A percentile compares a stretch with the other conserved stretches of the same genome.
phyloP scores from a whole-genome alignment of 352 stramenopile species.

The Globisporangium recalcitrans region DNA sequence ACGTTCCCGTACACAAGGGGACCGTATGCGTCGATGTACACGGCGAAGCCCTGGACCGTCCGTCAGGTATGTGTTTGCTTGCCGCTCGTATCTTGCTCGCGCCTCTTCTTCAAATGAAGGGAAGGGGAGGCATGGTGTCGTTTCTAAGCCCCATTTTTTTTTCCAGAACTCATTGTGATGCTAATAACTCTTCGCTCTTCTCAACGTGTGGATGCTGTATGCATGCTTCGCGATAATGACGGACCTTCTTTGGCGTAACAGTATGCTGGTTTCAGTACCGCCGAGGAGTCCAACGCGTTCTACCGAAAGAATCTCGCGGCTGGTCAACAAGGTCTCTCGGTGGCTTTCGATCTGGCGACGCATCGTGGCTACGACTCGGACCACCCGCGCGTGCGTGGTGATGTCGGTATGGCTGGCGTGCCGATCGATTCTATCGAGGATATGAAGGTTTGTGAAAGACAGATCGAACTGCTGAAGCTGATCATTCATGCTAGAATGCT shows the following conservation, averaged over 20 bases:
- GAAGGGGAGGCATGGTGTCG: not conserved
- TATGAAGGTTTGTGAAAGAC: slow-evolving; percentile 68
- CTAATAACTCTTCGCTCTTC: not conserved
- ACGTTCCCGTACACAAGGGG: slow-evolving; percentile 92
- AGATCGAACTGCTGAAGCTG: slow-evolving; percentile 17
- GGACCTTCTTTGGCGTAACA: slow-evolving; percentile 12
- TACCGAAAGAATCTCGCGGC: slow-evolving; percentile 93
- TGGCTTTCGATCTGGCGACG: slow-evolving; percentile 97
- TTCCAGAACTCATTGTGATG: not conserved
- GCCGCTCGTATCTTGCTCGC: not conserved
- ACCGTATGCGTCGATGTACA: slow-evolving; percentile 98
- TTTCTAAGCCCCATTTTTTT: not conserved
- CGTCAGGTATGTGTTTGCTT: slow-evolving; percentile 48
- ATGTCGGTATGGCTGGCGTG: slow-evolving; percentile 97
- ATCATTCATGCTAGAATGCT: not conserved
- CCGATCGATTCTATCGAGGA: slow-evolving; percentile 95
- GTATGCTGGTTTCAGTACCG: slow-evolving; percentile 96
- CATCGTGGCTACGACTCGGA: slow-evolving; percentile 97
- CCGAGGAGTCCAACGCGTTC: slow-evolving; percentile 96
- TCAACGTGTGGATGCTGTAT: not conserved
- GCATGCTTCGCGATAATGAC: not conserved
- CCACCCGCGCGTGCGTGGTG: slow-evolving; percentile 91
- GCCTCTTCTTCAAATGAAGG: not conserved
- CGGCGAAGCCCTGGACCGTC: slow-evolving; percentile 91
- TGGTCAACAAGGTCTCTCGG: slow-evolving; percentile 89